These are phyloP conservation scores for Collybiopsis confluens DNA, from an alignment of 768 basidiomycete genomes.

Conservation along the genomic window DNA sequence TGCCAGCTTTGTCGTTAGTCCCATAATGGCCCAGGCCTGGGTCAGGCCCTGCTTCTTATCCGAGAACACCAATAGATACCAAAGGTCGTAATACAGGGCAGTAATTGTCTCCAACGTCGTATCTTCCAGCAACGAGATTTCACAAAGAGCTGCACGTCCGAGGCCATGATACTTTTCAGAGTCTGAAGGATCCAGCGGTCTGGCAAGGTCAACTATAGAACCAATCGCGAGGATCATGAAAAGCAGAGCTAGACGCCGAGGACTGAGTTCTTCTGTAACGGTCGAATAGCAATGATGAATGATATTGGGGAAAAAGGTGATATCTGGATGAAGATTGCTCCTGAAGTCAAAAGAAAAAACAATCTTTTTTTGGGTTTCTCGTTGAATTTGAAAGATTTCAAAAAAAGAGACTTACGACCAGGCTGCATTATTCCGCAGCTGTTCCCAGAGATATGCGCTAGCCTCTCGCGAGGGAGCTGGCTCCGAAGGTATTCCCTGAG, in stretches of 20 bases:
- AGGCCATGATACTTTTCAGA: conserved; percentile 58
- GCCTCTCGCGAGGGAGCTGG: conserved; percentile 51
- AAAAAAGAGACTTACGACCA: conserved; percentile 50
- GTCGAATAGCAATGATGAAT: conserved; percentile 61
- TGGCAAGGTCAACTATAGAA: conserved; percentile 56
- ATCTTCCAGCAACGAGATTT: conserved; percentile 64
- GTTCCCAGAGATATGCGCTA: conserved; percentile 59
- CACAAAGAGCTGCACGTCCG: conserved; percentile 55
- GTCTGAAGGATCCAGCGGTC: conserved; percentile 42
- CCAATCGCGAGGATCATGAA: conserved; percentile 71
- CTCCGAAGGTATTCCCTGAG: conserved; percentile 53
- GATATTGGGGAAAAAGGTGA: conserved; percentile 62
- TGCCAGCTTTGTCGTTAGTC: conserved; percentile 55
- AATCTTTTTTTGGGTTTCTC: too few relatives aligned
- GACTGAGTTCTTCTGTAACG: conserved; percentile 47
- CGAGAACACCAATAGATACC: conserved; percentile 67
- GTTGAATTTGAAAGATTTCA: too few relatives aligned
- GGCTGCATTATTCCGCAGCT: conserved; percentile 57
- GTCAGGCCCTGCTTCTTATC: conserved; percentile 62
- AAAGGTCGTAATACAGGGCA: conserved; percentile 57
- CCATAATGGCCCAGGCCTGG: conserved; percentile 53
- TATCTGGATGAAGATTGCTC: conserved; percentile 63
- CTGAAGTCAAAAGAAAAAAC: conserved; percentile 20
- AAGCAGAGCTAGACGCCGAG: conserved; percentile 60
- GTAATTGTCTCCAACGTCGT: conserved; percentile 61